phyloP scores from a whole-genome alignment of 1,284 basidiomycete genomes.

The Austroboletus niveus region DNA sequence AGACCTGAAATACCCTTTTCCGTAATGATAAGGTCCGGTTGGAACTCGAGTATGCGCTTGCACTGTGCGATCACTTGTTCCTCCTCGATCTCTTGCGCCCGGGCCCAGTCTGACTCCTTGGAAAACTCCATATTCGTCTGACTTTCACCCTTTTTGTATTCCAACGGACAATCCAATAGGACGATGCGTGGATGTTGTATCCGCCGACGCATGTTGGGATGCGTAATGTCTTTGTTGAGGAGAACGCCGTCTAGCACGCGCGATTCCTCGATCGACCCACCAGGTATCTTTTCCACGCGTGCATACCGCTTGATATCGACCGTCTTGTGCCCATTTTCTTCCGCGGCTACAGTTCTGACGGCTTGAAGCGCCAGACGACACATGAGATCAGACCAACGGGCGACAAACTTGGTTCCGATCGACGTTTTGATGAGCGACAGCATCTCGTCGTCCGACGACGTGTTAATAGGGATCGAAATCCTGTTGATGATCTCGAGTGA shows the following conservation, averaged over 20 bases:
- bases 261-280: conserved; percentile 95
- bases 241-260: conserved; percentile 89
- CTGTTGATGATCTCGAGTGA: conserved; percentile 85
- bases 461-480: conserved; percentile 91
- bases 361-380: conserved; percentile 92
- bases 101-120: conserved; percentile 91
- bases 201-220: conserved; percentile 93
- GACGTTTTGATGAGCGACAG: conserved; percentile 96
- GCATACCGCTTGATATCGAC: conserved; percentile 99
- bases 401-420: conserved; percentile 99
- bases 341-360: conserved; percentile 74
- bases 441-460: conserved; percentile 88
- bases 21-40: conserved; percentile 93
- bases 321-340: conserved; percentile 73
- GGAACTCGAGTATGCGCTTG: conserved; percentile 87
- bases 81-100: conserved; percentile 94
- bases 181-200: conserved; percentile 91
- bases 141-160: conserved; percentile 99
- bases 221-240: conserved; percentile 99
- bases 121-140: conserved; percentile 99
- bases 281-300: conserved; percentile 95
- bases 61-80: conserved; percentile 94
- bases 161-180: conserved; percentile 92
- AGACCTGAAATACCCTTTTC: conserved; percentile 96
- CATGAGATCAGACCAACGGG: conserved; percentile 97